Conservation (phyloP, 345 rosid species). For the Gynandropsis gynandra region DNA sequence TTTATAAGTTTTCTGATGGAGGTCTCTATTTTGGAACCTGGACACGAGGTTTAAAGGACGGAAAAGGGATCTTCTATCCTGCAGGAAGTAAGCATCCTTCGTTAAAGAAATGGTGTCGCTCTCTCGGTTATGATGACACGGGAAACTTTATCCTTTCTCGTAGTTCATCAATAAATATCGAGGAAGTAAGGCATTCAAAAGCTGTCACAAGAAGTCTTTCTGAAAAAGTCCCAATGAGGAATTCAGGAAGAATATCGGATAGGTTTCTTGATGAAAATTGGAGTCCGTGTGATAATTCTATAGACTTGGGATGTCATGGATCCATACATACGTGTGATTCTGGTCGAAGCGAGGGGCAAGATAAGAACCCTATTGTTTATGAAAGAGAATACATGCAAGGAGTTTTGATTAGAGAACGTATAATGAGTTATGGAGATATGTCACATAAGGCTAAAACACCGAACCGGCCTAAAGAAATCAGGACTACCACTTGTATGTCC, state of each 20-base stretch:
- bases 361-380: constrained; percentile 34
- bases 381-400: constrained; percentile 96
- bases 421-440: constrained; percentile 31
- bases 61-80: constrained; percentile 82
- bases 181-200: constrained; percentile 33
- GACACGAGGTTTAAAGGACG: constrained; percentile 74
- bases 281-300: constrained; percentile 27
- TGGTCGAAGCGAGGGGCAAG: constrained; percentile 39
- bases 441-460: constrained; percentile 36
- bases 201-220: constrained; percentile 45
- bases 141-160: constrained; percentile 38
- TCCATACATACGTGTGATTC: constrained; percentile 32
- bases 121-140: constrained; percentile 40
- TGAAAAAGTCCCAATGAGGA: constrained; percentile 36
- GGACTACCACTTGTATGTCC: constrained; percentile 36
- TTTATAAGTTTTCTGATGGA: constrained; percentile 72
- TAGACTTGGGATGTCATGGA: constrained; percentile 32
- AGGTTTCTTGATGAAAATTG: constrained; percentile 40
- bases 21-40: constrained; percentile 79
- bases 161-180: constrained; percentile 39
- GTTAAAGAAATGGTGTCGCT: constrained; percentile 44
- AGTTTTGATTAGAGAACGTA: constrained; percentile 59
- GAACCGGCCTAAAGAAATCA: constrained; percentile 39
- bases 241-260: constrained; percentile 45
- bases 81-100: constrained; percentile 70